These are phyloP conservation scores for Triticum urartu DNA, from an alignment of 176 grass and related monocot species.

Conservation along the genomic window DNA sequence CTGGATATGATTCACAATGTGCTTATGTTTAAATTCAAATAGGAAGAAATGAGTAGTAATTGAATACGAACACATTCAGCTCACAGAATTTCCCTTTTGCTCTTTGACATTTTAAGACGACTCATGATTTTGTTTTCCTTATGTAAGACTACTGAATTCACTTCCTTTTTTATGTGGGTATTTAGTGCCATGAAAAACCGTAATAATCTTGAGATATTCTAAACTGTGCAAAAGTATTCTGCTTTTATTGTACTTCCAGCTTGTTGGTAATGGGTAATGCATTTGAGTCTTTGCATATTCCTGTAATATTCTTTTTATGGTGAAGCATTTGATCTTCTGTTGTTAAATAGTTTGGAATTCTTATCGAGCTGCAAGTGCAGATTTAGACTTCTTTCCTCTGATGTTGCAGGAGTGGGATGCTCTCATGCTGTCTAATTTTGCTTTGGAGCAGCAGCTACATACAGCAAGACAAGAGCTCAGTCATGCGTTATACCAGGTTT, in stretches of 20 bases:
- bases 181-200: not conserved
- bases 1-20: not conserved
- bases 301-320: not conserved
- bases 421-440: constrained; percentile 92
- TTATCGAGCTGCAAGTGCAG: not conserved
- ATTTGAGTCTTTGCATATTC: not conserved
- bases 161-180: not conserved
- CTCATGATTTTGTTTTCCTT: not conserved
- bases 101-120: not conserved
- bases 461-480: constrained; percentile 97
- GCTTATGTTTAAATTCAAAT: not conserved
- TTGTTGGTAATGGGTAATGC: not conserved
- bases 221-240: not conserved
- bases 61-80: not conserved
- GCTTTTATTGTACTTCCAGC: not conserved
- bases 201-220: not conserved
- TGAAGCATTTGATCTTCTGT: constrained; percentile 4
- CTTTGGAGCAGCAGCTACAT: constrained; percentile 96
- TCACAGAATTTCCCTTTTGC: not conserved
- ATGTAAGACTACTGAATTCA: not conserved
- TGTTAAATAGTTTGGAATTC: not conserved
- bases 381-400: constrained; percentile 1
- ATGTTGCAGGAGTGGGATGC: constrained; percentile 91
- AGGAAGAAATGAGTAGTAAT: not conserved
- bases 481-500: constrained; percentile 96